A percentile compares a stretch with the other conserved stretches of the same genome.
phyloP scores from a whole-genome alignment of 305 asterid genomes.

The Fraxinus angustifolia region DNA sequence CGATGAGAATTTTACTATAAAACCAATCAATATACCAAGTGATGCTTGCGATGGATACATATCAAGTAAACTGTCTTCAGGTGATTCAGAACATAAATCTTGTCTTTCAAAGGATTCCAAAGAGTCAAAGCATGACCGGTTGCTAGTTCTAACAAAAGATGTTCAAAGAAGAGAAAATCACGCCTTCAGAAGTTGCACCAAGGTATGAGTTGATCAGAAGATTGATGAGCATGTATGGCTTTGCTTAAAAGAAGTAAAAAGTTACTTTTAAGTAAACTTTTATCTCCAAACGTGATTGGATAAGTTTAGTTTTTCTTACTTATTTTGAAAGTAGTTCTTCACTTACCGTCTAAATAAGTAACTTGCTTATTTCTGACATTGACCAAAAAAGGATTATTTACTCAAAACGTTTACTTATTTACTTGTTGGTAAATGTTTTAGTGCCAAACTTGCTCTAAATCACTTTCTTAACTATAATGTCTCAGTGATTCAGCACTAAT shows the following conservation, averaged over 20 bases:
- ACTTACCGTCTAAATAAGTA: background rate
- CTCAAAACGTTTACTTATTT: background rate
- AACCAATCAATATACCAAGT: constrained; percentile 27
- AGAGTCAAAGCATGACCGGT: constrained; percentile 43
- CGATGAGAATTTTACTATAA: constrained; percentile 28
- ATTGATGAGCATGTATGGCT: background rate
- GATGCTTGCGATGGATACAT: constrained; percentile 32
- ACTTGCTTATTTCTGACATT: background rate
- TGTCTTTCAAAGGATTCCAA: constrained; percentile 52
- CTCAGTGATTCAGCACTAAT: background rate
- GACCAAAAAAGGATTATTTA: background rate
- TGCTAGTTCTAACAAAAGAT: constrained; percentile 50
- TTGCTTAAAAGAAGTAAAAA: background rate
- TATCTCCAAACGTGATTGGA: background rate
- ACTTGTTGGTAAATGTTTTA: background rate
- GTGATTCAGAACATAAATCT: constrained; percentile 67
- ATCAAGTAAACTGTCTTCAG: constrained; percentile 36
- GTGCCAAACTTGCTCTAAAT: background rate
- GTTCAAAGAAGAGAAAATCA: constrained; percentile 52
- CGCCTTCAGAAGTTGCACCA: constrained; percentile 78
- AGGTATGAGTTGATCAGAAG: constrained; percentile 45
- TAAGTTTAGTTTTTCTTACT: background rate
- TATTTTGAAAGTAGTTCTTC: background rate
- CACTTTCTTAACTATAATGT: background rate
- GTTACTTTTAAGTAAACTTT: background rate